phyloP scores from a whole-genome alignment of 2,329 filamentous ascomycete species.

The Camillea tinctor region DNA sequence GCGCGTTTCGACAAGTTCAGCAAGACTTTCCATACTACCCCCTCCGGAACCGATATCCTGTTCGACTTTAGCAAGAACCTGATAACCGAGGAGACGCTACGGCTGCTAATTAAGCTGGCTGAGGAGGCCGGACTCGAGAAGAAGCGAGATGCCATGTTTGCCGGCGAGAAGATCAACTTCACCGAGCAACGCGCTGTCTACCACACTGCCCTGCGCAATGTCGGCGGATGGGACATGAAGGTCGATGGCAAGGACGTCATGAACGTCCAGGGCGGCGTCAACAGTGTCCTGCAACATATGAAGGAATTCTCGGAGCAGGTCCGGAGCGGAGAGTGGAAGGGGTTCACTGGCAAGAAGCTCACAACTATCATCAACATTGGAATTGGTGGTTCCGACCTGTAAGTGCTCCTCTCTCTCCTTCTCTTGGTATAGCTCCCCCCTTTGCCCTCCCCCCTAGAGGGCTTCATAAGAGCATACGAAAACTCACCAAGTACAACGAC shows the following conservation, averaged over 20 bases:
- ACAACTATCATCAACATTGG: slow-evolving; percentile 96
- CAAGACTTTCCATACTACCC: slow-evolving; percentile 76
- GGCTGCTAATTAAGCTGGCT: slow-evolving; percentile 83
- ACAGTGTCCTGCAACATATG: slow-evolving; percentile 92
- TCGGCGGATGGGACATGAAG: slow-evolving; percentile 74
- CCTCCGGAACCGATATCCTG: slow-evolving; percentile 80
- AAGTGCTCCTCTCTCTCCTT: slow-evolving; percentile 41
- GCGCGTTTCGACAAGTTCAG: slow-evolving; percentile 88
- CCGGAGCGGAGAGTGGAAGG: slow-evolving; percentile 93
- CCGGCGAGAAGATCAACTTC: slow-evolving; percentile 98
- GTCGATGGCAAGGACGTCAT: slow-evolving; percentile 94
- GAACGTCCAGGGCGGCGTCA: slow-evolving; percentile 82
- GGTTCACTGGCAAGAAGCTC: slow-evolving; percentile 94
- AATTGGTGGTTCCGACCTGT: slow-evolving; percentile 98
- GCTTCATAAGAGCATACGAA: neutral
- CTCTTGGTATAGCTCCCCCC: neutral
- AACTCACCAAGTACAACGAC: slow-evolving; percentile 2
- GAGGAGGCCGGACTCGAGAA: slow-evolving; percentile 88
- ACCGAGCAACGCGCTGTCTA: slow-evolving; percentile 96
- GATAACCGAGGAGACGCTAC: slow-evolving; percentile 85
- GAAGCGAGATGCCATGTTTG: slow-evolving; percentile 96
- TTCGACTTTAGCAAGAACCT: slow-evolving; percentile 99
- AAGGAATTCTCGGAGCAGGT: slow-evolving; percentile 97
- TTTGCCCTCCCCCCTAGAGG: neutral
- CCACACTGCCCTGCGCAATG: slow-evolving; percentile 91